Conservation (phyloP, 148 eudicot species). For the Suaeda aralocaspica region DNA sequence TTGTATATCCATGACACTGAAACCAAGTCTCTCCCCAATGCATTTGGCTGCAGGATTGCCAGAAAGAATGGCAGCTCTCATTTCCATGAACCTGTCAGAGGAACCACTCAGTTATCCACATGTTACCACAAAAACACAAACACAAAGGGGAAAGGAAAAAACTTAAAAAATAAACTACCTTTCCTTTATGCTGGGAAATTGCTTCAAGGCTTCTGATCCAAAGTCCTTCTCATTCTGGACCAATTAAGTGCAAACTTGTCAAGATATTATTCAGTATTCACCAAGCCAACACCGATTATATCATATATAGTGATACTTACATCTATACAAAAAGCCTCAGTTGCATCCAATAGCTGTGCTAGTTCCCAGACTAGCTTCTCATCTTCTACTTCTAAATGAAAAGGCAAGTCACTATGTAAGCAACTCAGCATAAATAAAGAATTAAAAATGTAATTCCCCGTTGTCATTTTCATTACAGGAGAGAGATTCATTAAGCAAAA, state of each 20-base stretch:
- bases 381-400: conserved; percentile 53
- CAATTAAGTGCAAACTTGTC: conserved; percentile 13
- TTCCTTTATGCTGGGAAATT: conserved; percentile 46
- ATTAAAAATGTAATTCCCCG: not conserved
- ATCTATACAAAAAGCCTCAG: conserved; percentile 35
- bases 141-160: not conserved
- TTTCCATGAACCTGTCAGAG: conserved; percentile 78
- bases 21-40: conserved; percentile 63
- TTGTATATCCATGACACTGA: conserved; percentile 34
- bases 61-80: conserved; percentile 73
- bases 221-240: conserved; percentile 35
- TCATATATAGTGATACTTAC: conserved; percentile 29
- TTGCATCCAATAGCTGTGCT: conserved; percentile 67
- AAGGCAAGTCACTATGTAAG: not conserved
- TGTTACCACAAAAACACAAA: not conserved
- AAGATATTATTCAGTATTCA: conserved; percentile 1
- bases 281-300: conserved; percentile 1
- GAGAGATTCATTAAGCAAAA: not conserved
- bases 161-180: conserved; percentile 33
- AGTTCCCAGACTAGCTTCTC: conserved; percentile 60
- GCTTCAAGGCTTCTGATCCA: conserved; percentile 27
- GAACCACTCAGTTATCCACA: conserved; percentile 11
- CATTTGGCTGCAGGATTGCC: conserved; percentile 38
- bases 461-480: not conserved
- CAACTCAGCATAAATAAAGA: no score